Evolutionary conservation across 2,329 filamentous ascomycete genomes (phyloP), one percentile per base, ranked within the genome.

Genomic region (Paecilomyces variotii): DNA sequence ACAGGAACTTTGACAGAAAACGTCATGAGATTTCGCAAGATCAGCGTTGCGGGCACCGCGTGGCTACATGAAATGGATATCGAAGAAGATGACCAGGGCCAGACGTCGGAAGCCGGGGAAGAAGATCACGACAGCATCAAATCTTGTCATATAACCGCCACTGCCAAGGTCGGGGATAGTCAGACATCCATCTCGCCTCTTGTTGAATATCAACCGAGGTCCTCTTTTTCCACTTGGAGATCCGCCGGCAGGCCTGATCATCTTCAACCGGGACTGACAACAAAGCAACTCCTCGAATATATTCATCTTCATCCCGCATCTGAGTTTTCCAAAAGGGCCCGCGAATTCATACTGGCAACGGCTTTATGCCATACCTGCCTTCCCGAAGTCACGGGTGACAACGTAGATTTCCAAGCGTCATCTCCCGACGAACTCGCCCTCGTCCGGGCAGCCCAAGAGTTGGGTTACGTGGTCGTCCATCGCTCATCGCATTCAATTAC

Each of bases 1-100:
- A 93, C 89, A 0, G 89, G 89, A 4, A 94, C 89, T 0, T 74
- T 94, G 63, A 94, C 89, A 0, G 88, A 93, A 67, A 94, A 94
- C 64, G 80, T 88, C 59, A 93, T 94, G 89, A 85, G 86, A 39
- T 92, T 93, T 70, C 84, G 89, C 19, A 91, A 90, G 69, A 79
- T 93, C 76, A 90, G 86, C 60, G 83, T 92, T 2, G 89, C 87
- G 1, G 89, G 89, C 9, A 85, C 86, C 1, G 85, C 88, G 0
- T 91, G 86, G 82, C 77, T 89, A 19, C 89, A 92, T 67, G 87
- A 90, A 67, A 79, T 83, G 68, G 87, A 90, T 64, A 66, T 89
- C 24, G 66, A 67, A 11, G 68, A 67, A 11, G 68, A 67, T 35
- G 68, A 68, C 52, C 63, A 60, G 30, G 69, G 75, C 56, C 73